Percentiles rank a stretch among this genome's conserved stretches.
phyloP scores from a whole-genome alignment of 2,329 filamentous ascomycete species.

The Ceratocystis harringtonii region DNA sequence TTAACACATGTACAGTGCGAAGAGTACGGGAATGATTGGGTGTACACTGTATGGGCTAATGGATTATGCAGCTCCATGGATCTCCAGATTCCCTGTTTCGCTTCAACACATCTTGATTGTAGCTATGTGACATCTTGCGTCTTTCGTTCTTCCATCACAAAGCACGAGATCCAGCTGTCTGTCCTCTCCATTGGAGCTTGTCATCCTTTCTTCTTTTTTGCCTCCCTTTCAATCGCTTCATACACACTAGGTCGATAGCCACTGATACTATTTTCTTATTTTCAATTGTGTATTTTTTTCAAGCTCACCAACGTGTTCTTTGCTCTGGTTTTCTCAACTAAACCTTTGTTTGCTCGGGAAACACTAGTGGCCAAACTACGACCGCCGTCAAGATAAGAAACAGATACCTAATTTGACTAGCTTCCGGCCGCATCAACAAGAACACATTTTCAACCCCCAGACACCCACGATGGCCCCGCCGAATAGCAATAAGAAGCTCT shows the following conservation, averaged over 20 bases:
- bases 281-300: background rate
- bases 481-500: conserved; percentile 15
- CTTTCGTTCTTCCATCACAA: background rate
- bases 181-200: background rate
- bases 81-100: background rate
- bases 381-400: background rate
- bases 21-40: background rate
- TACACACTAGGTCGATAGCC: background rate
- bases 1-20: background rate
- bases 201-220: background rate
- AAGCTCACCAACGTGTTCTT: background rate
- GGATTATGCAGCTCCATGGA: background rate
- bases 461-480: conserved; percentile 15
- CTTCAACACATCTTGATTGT: background rate
- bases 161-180: background rate
- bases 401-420: background rate
- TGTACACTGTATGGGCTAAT: background rate
- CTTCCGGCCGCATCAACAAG: background rate
- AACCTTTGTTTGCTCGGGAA: background rate
- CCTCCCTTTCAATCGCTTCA: background rate
- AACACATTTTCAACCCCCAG: background rate
- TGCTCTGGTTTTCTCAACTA: background rate
- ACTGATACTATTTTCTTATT: background rate
- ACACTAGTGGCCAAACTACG: background rate
- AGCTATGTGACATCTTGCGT: background rate